phyloP scores from a whole-genome alignment of 192 early-diverging fungal species.

The Oehlia diaphana region DNA sequence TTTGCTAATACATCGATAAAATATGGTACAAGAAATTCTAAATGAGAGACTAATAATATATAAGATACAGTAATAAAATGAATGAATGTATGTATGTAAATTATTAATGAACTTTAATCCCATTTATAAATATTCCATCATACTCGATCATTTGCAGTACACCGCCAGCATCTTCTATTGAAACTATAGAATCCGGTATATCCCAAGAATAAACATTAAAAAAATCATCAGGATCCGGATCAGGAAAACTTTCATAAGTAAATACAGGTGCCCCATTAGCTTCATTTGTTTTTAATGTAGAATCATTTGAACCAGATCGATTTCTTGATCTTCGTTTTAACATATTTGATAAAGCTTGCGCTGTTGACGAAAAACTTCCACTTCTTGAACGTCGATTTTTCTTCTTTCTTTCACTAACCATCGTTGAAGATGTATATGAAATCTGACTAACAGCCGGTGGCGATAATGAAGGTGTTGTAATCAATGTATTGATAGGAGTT shows the following conservation, averaged over 20 bases:
- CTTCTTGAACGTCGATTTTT: constrained; percentile 12
- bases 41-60: not conserved
- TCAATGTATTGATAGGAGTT: not conserved
- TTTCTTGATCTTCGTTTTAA: not conserved
- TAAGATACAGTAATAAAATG: not conserved
- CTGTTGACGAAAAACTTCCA: not conserved
- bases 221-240: constrained; percentile 23
- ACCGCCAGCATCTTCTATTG: constrained; percentile 23
- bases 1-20: not conserved
- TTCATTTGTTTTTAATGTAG: not conserved
- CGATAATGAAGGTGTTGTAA: constrained; percentile 1
- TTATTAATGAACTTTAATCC: constrained; percentile 13
- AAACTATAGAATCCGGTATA: constrained; percentile 19
- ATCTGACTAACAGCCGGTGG: constrained; percentile 8
- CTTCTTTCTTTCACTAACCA: not conserved
- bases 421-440: not conserved
- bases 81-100: not conserved
- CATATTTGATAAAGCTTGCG: constrained; percentile 10
- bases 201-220: constrained; percentile 23
- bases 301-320: not conserved
- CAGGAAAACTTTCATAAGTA: constrained; percentile 27
- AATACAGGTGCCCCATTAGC: not conserved
- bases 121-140: constrained; percentile 26
- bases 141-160: constrained; percentile 27
- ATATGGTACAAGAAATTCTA: not conserved